These are phyloP conservation scores for Domatiomyces catenatus DNA, from an alignment of 2,329 filamentous ascomycete genomes.

Conservation along the genomic window DNA sequence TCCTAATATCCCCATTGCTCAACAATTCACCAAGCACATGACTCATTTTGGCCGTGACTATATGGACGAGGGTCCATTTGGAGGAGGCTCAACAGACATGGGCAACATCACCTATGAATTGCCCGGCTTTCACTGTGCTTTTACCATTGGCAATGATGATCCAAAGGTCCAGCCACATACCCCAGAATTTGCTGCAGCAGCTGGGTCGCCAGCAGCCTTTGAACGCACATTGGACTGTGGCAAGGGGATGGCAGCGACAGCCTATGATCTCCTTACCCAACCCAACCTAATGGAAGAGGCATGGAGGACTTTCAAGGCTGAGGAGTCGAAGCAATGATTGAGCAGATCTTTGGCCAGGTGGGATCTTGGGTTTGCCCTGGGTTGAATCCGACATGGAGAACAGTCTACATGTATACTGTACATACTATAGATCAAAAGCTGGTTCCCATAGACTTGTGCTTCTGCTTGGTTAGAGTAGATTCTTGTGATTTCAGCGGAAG, in stretches of 20 bases:
- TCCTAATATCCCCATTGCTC: constrained; percentile 31
- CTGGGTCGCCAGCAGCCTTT: constrained; percentile 27
- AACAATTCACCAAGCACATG: constrained; percentile 33
- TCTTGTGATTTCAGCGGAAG: too few relatives aligned
- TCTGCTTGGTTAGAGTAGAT: too few relatives aligned
- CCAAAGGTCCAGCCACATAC: constrained; percentile 26
- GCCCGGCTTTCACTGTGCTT: constrained; percentile 36
- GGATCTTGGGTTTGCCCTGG: too few relatives aligned
- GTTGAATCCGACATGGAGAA: too few relatives aligned
- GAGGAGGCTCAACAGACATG: constrained; percentile 29
- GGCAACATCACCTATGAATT: constrained; percentile 33
- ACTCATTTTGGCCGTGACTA: constrained; percentile 13
- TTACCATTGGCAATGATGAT: constrained; percentile 27
- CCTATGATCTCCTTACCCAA: constrained; percentile 17
- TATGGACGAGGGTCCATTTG: background rate
- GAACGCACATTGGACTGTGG: constrained; percentile 29
- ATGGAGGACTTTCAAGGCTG: background rate
- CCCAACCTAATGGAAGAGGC: constrained; percentile 3
- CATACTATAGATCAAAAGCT: too few relatives aligned
- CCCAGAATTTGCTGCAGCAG: constrained; percentile 31
- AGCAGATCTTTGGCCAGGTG: background rate
- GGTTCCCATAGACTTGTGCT: too few relatives aligned
- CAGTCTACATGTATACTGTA: too few relatives aligned
- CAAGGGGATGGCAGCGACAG: constrained; percentile 31
- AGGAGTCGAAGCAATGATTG: background rate